Conservation (phyloP, 2,329 filamentous ascomycete species). For the Aspergillus sp. region DNA sequence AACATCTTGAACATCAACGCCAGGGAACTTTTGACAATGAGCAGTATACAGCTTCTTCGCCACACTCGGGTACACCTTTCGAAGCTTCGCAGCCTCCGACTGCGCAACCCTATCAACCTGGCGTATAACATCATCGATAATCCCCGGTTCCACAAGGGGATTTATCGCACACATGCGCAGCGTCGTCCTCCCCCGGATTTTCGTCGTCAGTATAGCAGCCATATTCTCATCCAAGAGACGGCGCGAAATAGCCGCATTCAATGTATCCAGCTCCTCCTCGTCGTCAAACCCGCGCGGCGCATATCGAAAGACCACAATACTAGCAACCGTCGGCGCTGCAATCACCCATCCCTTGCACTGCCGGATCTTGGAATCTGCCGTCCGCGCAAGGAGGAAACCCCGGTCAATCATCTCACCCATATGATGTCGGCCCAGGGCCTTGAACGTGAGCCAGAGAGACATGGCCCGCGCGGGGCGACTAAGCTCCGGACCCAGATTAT, state of each 20-base stretch:
- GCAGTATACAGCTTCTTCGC: too few relatives aligned
- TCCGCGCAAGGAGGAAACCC: slow-evolving; percentile 9
- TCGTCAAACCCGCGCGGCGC: neutral
- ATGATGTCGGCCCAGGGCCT: slow-evolving; percentile 16
- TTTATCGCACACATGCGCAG: neutral
- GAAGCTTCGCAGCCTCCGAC: too few relatives aligned
- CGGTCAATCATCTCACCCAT: slow-evolving; percentile 22
- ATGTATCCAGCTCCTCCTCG: slow-evolving; percentile 3
- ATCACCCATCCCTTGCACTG: slow-evolving; percentile 8
- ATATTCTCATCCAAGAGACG: neutral
- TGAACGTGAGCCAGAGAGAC: slow-evolving; percentile 23
- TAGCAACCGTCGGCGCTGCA: neutral
- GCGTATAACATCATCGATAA: neutral
- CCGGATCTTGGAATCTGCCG: neutral
- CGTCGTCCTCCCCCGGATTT: neutral
- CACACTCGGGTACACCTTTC: too few relatives aligned
- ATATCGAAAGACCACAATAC: slow-evolving; percentile 17
- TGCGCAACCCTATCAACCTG: too few relatives aligned
- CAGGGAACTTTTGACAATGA: too few relatives aligned
- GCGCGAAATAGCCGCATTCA: slow-evolving; percentile 1
- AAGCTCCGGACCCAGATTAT: slow-evolving; percentile 21
- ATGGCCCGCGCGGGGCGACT: slow-evolving; percentile 22
- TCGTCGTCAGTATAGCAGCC: neutral
- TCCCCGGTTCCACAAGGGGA: neutral
- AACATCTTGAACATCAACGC: too few relatives aligned